A percentile compares a stretch with the other conserved stretches of the same genome.
Conservation (phyloP, 306 rosid genomes). For the Acacia crassicarpa region DNA sequence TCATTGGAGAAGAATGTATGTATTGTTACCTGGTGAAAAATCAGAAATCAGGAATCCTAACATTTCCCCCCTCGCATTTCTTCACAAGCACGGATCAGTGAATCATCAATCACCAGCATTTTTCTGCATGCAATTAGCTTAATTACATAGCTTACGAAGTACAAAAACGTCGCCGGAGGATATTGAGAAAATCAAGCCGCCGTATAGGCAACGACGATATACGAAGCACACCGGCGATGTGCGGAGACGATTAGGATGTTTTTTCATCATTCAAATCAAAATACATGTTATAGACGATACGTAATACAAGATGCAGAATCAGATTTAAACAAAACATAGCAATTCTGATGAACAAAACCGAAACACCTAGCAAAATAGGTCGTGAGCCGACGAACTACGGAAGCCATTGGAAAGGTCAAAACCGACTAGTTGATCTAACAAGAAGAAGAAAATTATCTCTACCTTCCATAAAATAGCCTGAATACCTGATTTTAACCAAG, state of each 20-base stretch:
- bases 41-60: neutral
- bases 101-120: neutral
- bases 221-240: conserved; percentile 12
- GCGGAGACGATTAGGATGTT: neutral
- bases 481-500: too few relatives aligned
- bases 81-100: neutral
- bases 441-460: too few relatives aligned
- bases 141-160: neutral
- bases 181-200: neutral
- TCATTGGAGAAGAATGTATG: neutral
- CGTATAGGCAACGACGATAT: neutral
- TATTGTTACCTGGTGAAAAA: neutral
- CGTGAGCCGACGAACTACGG: too few relatives aligned
- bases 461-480: too few relatives aligned
- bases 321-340: too few relatives aligned
- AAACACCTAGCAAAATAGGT: too few relatives aligned
- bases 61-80: neutral
- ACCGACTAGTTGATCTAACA: too few relatives aligned
- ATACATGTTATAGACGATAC: too few relatives aligned
- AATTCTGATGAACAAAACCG: too few relatives aligned
- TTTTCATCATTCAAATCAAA: too few relatives aligned
- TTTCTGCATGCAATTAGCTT: neutral
- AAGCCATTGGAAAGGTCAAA: too few relatives aligned
- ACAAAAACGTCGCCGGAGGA: neutral
- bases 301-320: too few relatives aligned